A percentile compares a stretch with the other conserved stretches of the same genome.
Conservation (phyloP, 2,329 filamentous ascomycete genomes). For the Claviceps capensis region DNA sequence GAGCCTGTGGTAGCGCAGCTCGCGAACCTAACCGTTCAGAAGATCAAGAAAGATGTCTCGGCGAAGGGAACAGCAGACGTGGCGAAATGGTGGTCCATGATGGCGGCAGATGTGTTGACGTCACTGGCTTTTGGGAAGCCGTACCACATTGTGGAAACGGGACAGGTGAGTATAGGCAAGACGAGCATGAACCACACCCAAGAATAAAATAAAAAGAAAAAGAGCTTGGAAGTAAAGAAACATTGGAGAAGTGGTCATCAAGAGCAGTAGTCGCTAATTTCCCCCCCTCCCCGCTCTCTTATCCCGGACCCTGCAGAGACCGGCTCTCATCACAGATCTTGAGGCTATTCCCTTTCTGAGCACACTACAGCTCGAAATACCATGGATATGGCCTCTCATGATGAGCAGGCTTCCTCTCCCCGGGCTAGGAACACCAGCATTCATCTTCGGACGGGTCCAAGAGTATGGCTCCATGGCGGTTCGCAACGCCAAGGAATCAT, state of each 20-base stretch:
- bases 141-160: background rate
- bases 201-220: background rate
- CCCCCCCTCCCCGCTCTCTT: background rate
- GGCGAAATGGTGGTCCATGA: conserved; percentile 1
- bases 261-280: background rate
- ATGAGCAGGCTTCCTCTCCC: background rate
- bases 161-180: background rate
- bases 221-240: background rate
- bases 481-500: background rate
- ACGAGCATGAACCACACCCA: background rate
- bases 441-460: background rate
- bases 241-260: background rate
- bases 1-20: background rate
- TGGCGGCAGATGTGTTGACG: background rate
- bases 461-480: background rate
- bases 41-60: background rate
- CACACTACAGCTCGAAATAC: background rate
- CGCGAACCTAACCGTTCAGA: background rate
- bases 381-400: background rate
- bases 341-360: background rate
- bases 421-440: background rate
- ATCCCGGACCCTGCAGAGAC: background rate
- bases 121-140: background rate
- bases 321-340: background rate
- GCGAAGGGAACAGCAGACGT: background rate